These are phyloP conservation scores for Lablab purpureus DNA, from an alignment of 306 rosid species.

Conservation along the genomic window DNA sequence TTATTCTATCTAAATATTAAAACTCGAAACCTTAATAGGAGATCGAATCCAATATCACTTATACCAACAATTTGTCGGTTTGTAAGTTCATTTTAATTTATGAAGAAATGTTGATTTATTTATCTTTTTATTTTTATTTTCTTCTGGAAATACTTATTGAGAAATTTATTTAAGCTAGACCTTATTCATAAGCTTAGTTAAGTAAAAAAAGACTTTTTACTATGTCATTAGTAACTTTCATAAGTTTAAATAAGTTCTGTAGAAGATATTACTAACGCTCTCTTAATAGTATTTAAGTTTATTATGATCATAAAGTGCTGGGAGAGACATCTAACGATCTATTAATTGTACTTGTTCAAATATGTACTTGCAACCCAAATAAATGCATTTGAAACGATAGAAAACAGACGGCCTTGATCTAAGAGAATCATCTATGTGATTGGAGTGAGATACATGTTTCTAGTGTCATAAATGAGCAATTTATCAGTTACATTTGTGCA, in stretches of 20 bases:
- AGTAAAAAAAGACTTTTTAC: background rate
- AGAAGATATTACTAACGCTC: background rate
- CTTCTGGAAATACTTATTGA: too few relatives aligned
- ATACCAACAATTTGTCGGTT: too few relatives aligned
- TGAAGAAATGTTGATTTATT: background rate
- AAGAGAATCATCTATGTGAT: background rate
- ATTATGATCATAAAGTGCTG: slow-evolving; percentile 5
- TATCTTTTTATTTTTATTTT: background rate
- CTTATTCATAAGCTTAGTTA: too few relatives aligned
- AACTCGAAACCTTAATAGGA: too few relatives aligned
- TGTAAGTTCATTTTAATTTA: background rate
- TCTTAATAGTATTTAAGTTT: slow-evolving; percentile 3
- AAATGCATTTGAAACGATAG: background rate
- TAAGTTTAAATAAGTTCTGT: background rate
- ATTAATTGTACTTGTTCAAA: slow-evolving; percentile 4
- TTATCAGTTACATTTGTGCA: background rate
- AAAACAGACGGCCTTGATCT: slow-evolving; percentile 4
- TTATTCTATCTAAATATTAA: too few relatives aligned
- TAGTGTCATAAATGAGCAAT: slow-evolving; percentile 14
- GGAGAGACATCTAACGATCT: slow-evolving; percentile 12
- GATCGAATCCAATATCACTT: too few relatives aligned
- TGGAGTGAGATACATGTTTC: background rate
- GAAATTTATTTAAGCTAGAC: too few relatives aligned
- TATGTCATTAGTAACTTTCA: background rate
- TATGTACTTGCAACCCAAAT: background rate